These are phyloP conservation scores for Plasmodium coatneyi DNA, from an alignment of 169 alveolate species.

Conservation along the genomic window DNA sequence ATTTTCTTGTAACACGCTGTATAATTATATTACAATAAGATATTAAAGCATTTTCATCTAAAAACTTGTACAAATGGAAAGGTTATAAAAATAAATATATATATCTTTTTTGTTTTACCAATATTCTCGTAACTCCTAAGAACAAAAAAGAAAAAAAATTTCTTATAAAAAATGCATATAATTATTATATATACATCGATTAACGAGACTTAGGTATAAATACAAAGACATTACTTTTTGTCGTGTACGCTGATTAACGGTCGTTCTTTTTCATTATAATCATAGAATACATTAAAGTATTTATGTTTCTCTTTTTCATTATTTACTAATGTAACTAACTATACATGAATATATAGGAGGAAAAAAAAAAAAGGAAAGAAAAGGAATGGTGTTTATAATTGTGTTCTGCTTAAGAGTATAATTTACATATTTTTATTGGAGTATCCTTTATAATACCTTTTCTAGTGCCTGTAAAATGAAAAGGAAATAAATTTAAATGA, in stretches of 20 bases:
- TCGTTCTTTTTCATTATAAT: conserved; percentile 11
- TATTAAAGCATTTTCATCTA: neutral
- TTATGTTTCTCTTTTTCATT: conserved; percentile 69
- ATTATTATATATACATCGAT: neutral
- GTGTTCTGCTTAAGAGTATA: neutral
- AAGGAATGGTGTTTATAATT: neutral
- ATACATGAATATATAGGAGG: conserved; percentile 11
- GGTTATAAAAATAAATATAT: neutral
- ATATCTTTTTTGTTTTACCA: conserved; percentile 18
- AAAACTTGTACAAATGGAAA: neutral
- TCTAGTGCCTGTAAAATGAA: conserved; percentile 68
- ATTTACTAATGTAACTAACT: conserved; percentile 60
- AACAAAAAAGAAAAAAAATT: conserved; percentile 21
- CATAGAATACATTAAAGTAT: conserved; percentile 35
- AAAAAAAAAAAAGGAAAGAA: neutral
- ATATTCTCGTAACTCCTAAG: conserved; percentile 28
- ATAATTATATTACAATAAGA: neutral
- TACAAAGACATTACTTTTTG: conserved; percentile 40
- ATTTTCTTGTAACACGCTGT: neutral
- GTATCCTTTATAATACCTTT: conserved; percentile 12
- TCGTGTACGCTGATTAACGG: neutral
- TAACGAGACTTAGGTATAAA: neutral
- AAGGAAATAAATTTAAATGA: conserved; percentile 8
- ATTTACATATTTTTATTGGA: neutral
- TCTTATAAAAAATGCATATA: conserved; percentile 13